Conservation (phyloP, 2,329 filamentous ascomycete genomes). For the Chalaropsis thielavioides region DNA sequence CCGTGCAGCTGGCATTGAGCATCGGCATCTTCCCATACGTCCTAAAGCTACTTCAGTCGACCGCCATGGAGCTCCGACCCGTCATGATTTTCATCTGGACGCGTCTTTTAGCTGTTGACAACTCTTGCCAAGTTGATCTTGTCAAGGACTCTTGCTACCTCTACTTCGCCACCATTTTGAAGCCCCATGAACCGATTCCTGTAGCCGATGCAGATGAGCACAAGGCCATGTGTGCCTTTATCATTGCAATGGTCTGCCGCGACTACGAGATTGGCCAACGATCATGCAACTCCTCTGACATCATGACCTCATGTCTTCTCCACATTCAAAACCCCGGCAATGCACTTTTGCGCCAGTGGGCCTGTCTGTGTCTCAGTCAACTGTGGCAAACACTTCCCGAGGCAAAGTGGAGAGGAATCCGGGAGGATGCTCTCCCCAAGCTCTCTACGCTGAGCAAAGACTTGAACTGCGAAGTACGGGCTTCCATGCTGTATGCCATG, state of each 20-base stretch:
- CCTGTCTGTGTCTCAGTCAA: slow-evolving; percentile 87
- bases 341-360: slow-evolving; percentile 83
- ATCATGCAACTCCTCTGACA: slow-evolving; percentile 78
- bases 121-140: slow-evolving; percentile 82
- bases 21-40: slow-evolving; percentile 99
- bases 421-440: slow-evolving; percentile 68
- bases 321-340: slow-evolving; percentile 80
- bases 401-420: slow-evolving; percentile 91
- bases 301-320: slow-evolving; percentile 73
- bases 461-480: slow-evolving; percentile 78
- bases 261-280: slow-evolving; percentile 83
- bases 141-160: slow-evolving; percentile 95
- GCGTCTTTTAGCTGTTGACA: slow-evolving; percentile 83
- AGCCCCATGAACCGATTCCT: slow-evolving; percentile 67
- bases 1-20: slow-evolving; percentile 90
- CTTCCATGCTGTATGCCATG: slow-evolving; percentile 84
- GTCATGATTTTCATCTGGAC: slow-evolving; percentile 99
- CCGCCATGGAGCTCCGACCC: slow-evolving; percentile 84
- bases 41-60: slow-evolving; percentile 89
- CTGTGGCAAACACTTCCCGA: slow-evolving; percentile 83
- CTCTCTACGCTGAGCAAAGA: slow-evolving; percentile 72
- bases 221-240: slow-evolving; percentile 97
- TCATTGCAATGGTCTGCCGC: slow-evolving; percentile 93
- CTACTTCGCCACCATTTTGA: slow-evolving; percentile 89
- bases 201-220: slow-evolving; percentile 85